These are phyloP conservation scores for Fusarium clavum DNA, from an alignment of 2,329 filamentous ascomycete genomes.

Conservation along the genomic window DNA sequence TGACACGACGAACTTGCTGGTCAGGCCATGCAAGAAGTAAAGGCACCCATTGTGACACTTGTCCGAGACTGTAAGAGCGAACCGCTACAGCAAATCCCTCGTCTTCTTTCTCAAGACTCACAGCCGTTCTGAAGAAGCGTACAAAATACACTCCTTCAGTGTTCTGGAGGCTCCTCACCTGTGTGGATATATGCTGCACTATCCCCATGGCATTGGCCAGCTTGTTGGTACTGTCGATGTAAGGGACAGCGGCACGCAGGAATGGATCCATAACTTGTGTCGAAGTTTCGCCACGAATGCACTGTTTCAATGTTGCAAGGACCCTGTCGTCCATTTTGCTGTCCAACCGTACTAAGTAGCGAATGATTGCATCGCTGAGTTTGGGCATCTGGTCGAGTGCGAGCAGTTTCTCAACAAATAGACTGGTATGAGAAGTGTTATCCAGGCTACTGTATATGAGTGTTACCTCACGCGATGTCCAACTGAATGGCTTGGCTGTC, in stretches of 20 bases:
- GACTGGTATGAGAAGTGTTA: slow-evolving; percentile 52
- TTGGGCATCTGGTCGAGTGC: slow-evolving; percentile 67
- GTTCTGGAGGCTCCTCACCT: slow-evolving; percentile 59
- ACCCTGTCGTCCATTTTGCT: slow-evolving; percentile 64
- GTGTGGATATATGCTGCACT: slow-evolving; percentile 56
- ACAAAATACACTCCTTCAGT: slow-evolving; percentile 63
- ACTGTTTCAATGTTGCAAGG: slow-evolving; percentile 63
- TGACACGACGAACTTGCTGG: slow-evolving; percentile 53
- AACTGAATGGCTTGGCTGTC: slow-evolving; percentile 54
- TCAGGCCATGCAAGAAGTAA: slow-evolving; percentile 62
- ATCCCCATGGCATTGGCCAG: slow-evolving; percentile 53
- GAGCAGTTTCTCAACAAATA: slow-evolving; percentile 76
- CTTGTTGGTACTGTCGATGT: slow-evolving; percentile 59
- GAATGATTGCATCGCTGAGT: slow-evolving; percentile 67
- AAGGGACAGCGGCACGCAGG: slow-evolving; percentile 67
- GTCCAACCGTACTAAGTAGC: slow-evolving; percentile 65
- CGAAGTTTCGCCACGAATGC: slow-evolving; percentile 61
- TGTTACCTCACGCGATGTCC: slow-evolving; percentile 60
- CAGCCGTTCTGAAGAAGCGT: slow-evolving; percentile 54
- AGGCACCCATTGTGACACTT: slow-evolving; percentile 62
- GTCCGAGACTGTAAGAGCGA: slow-evolving; percentile 39
- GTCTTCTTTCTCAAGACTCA: slow-evolving; percentile 47
- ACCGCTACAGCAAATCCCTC: slow-evolving; percentile 40
- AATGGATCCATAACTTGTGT: slow-evolving; percentile 64
- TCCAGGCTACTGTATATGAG: slow-evolving; percentile 56